Evolutionary conservation across 164 flowering plant species (phyloP), one percentile per base, ranked within the genome.

Genomic region (Annona cherimola): DNA sequence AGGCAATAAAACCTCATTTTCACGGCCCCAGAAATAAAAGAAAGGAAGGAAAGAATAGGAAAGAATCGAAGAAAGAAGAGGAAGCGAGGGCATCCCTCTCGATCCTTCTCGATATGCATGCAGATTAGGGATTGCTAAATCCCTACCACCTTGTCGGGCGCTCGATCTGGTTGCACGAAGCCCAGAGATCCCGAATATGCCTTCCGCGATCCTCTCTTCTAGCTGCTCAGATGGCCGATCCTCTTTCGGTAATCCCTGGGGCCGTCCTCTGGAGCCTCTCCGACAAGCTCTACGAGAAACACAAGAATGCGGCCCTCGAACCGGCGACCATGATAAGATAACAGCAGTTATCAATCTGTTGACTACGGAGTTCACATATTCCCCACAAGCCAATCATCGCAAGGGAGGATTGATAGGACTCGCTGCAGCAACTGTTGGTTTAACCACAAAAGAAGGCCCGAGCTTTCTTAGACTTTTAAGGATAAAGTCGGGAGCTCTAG

Each of bases 391-490:
- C 9, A 95, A 95, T 82, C 93, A 93, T 71, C 89, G 99, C 18
- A 93, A 95, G 99, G 99, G 99, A 45, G 99, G 99, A 60, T 84
- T 94, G 85, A 91, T 94, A 61, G 98, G 98, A 68, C 77, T 92
- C 72, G 98, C 99, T 9, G 99, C 98, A 55, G 96, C 88, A 0
- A 94, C 98, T 3, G 98, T 94, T 68, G 99, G 95, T 66, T 88
- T 94, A 88, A 81, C 91, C 67, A 20, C 84, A 0, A 97, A 92
- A 78, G 99, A n/a, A n/a, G n/a, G n/a, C n/a, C n/a, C n/a, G n/a
- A n/a, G n/a, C n/a, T n/a, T n/a, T n/a, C n/a, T n/a, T n/a, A n/a
- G n/a, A n/a, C n/a, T n/a, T n/a, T n/a, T n/a, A n/a, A n/a, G n/a
- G n/a, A n/a, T n/a, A n/a, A n/a, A n/a, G n/a, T n/a, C n/a, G n/a